Evolutionary conservation across 352 stramenopile genomes (phyloP).

Genomic region (Achlya hypogyna): DNA sequence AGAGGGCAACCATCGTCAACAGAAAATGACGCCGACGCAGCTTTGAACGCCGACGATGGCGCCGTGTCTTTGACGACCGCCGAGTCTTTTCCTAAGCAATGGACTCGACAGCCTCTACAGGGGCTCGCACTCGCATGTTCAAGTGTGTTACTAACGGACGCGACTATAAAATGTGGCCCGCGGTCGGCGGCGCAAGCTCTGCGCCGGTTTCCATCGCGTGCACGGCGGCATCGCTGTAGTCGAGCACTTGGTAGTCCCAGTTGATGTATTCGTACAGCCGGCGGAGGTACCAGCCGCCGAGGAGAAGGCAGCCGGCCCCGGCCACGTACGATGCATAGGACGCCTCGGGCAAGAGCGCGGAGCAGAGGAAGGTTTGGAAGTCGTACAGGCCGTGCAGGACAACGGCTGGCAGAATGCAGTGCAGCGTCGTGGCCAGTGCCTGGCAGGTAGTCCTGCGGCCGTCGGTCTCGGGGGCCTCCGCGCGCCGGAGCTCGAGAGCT

Average conservation of each 20-base stretch:
- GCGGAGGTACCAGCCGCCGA: slow-evolving; percentile 1
- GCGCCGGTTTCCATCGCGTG: background rate
- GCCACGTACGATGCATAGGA: background rate
- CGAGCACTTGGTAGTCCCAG: slow-evolving; percentile 6
- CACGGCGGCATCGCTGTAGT: background rate
- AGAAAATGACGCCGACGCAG: too few relatives aligned
- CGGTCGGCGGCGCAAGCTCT: background rate
- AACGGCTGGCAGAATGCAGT: slow-evolving; percentile 35
- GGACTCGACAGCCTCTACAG: background rate
- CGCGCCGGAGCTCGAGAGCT: slow-evolving; percentile 23
- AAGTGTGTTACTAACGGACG: too few relatives aligned
- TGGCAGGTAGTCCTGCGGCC: slow-evolving; percentile 20
- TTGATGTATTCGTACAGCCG: slow-evolving; percentile 1
- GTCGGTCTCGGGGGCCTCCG: slow-evolving; percentile 21
- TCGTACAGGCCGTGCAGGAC: slow-evolving; percentile 55
- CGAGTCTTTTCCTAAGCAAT: too few relatives aligned
- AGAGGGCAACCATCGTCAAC: too few relatives aligned
- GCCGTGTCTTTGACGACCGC: too few relatives aligned
- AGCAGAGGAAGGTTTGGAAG: slow-evolving; percentile 35
- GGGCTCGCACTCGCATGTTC: too few relatives aligned
- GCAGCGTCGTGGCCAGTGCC: slow-evolving; percentile 28
- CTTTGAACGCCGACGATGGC: too few relatives aligned
- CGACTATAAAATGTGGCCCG: background rate
- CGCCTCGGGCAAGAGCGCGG: background rate
- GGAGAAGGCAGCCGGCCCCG: background rate